Evolutionary conservation across 176 grass and related monocot species (phyloP).

Genomic region (Eleusine coracana): DNA sequence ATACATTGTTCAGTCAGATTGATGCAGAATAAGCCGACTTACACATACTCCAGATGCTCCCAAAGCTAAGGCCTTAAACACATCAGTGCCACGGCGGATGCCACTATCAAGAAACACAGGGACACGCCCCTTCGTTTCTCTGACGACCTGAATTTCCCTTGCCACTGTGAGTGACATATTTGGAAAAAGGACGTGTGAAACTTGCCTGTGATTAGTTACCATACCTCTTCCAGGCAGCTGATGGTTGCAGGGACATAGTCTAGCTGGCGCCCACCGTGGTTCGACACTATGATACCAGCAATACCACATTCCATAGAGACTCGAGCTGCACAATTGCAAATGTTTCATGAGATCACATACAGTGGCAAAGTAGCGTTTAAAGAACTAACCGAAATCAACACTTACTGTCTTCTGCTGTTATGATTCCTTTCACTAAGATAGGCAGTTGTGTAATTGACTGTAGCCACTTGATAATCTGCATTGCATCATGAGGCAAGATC

Average conservation of each 20-base stretch:
- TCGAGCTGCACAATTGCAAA: constrained; percentile 49
- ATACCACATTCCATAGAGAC: constrained; percentile 59
- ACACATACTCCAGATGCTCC: constrained; percentile 92
- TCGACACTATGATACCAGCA: constrained; percentile 81
- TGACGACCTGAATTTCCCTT: constrained; percentile 62
- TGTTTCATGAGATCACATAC: not conserved
- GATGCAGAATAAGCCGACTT: constrained; percentile 8
- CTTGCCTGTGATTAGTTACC: not conserved
- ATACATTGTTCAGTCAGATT: not conserved
- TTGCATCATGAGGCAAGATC: not conserved
- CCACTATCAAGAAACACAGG: constrained; percentile 87
- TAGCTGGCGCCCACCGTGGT: constrained; percentile 87
- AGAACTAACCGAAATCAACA: not conserved
- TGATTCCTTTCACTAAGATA: constrained; percentile 79
- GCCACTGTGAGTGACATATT: not conserved
- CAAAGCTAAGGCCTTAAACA: constrained; percentile 84
- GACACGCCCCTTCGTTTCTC: constrained; percentile 57
- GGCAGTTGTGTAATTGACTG: constrained; percentile 71
- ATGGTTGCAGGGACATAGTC: constrained; percentile 84
- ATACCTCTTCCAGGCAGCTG: constrained; percentile 93
- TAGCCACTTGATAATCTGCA: constrained; percentile 80
- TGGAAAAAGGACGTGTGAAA: not conserved
- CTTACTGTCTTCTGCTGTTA: constrained; percentile 87
- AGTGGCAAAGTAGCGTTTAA: not conserved
- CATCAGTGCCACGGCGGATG: constrained; percentile 81